phyloP scores from a whole-genome alignment of 345 rosid genomes.

The Limnanthes douglasii region DNA sequence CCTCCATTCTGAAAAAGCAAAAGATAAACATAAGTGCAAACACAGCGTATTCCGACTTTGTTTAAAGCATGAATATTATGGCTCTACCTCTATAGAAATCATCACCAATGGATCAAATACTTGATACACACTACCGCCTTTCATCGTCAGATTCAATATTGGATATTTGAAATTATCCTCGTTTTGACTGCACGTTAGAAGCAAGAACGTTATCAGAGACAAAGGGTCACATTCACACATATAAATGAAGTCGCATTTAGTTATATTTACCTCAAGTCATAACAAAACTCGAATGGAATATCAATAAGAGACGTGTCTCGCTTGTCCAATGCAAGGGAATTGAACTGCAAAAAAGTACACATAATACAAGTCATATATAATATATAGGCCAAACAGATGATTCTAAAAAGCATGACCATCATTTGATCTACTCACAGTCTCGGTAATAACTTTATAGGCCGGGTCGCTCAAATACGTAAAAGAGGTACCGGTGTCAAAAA shows the following conservation, averaged over 20 bases:
- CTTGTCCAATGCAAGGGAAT: constrained; percentile 23
- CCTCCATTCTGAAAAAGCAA: constrained; percentile 20
- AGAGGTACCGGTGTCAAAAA: constrained; percentile 90
- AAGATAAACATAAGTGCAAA: no score
- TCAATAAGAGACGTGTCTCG: constrained; percentile 15
- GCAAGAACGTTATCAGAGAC: constrained; percentile 6
- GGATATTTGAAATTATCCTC: constrained; percentile 16
- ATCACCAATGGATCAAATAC: constrained; percentile 21
- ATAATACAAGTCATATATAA: background rate
- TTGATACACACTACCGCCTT: constrained; percentile 37
- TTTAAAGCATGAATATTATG: background rate
- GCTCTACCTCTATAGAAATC: constrained; percentile 13
- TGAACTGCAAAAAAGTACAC: constrained; percentile 34
- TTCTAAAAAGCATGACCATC: background rate
- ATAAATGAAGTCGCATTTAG: no score
- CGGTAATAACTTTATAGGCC: constrained; percentile 45
- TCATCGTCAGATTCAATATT: constrained; percentile 40
- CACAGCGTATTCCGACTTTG: no score
- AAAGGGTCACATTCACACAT: no score
- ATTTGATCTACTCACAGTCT: constrained; percentile 32
- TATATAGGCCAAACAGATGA: background rate
- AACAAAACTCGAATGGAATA: constrained; percentile 74
- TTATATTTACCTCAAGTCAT: constrained; percentile 14
- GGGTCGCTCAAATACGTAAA: constrained; percentile 84
- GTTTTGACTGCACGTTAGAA: constrained; percentile 23